Conservation (phyloP, 345 rosid species). For the Aurinia saxatilis region DNA sequence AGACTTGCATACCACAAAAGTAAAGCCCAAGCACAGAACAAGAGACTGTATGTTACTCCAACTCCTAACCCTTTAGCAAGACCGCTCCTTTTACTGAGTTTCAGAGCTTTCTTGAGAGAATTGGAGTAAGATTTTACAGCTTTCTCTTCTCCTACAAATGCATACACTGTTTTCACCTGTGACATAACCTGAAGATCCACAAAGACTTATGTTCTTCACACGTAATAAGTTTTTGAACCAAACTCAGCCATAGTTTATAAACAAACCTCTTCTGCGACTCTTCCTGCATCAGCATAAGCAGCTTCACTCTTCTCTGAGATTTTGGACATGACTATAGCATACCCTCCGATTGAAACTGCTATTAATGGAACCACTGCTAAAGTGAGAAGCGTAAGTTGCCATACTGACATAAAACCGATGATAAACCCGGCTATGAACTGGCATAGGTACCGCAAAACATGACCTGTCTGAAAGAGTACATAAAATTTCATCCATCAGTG, state of each 20-base stretch:
- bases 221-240: not conserved
- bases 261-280: conserved; percentile 71
- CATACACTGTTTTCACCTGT: conserved; percentile 68
- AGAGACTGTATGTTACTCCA: conserved; percentile 57
- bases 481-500: not conserved
- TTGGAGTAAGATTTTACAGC: conserved; percentile 54
- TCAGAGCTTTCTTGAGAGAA: conserved; percentile 48
- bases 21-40: conserved; percentile 73
- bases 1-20: conserved; percentile 61
- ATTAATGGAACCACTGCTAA: conserved; percentile 82
- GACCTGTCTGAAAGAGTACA: conserved; percentile 53
- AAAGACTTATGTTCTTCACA: not conserved
- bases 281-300: conserved; percentile 81
- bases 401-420: conserved; percentile 58
- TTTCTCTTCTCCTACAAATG: conserved; percentile 71
- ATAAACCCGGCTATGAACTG: conserved; percentile 63
- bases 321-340: conserved; percentile 60
- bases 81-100: conserved; percentile 56
- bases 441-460: conserved; percentile 59
- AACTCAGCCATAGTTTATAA: not conserved
- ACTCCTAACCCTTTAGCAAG: conserved; percentile 73
- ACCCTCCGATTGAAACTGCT: conserved; percentile 69
- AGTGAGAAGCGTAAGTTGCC: conserved; percentile 81
- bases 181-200: conserved; percentile 47
- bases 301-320: conserved; percentile 73